Evolutionary conservation across 1,139 yeast genomes (phyloP), one percentile per base, ranked within the genome.

Genomic region (Debaryomyces fabryi): DNA sequence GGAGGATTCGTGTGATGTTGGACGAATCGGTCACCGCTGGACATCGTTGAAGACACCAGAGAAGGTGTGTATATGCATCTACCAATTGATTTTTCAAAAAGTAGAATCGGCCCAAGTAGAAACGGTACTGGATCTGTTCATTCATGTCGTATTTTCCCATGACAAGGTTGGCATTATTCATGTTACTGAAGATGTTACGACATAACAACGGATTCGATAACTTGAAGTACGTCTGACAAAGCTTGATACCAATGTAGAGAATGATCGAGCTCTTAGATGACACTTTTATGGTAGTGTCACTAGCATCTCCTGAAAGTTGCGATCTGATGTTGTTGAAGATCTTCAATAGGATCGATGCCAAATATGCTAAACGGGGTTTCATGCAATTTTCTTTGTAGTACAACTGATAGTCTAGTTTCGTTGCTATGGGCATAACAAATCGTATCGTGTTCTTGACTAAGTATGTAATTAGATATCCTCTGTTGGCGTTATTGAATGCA

Each of bases 141-240:
- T 81, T 66, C 39, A 68, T 65, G 4, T 81, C 71, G 49, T 80
- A 84, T 10, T 62, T 58, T 1, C 68, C 58, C 54, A 84, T 75
- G 37, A 62, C 64, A 42, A 85, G 67, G 32, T 74, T 70, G 18
- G 89, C 79, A 27, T 83, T 83, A 55, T 82, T 85, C 71, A 88
- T 81, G 60, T 87, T 88, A 37, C 89, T 79, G 63, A 87, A 86
- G 41, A 88, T 87, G 59, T 86, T 87, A 29, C 87, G 82, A 62
- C 95, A 87, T 10, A 86, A 71, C 47, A 84, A 70, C 3, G 92
- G 90, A 44, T 83, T 85, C 41, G 75, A 80, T 35, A 86, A 74
- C 46, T 69, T 71, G 63, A 85, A 85, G 62, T 88, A 88, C 1
- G 83, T 69, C 52, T 78, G 73, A 62, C 93, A 87, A 39, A 88